These are phyloP conservation scores for Paramecium octaurelia DNA, from an alignment of 73 alveolate species.

Conservation along the genomic window DNA sequence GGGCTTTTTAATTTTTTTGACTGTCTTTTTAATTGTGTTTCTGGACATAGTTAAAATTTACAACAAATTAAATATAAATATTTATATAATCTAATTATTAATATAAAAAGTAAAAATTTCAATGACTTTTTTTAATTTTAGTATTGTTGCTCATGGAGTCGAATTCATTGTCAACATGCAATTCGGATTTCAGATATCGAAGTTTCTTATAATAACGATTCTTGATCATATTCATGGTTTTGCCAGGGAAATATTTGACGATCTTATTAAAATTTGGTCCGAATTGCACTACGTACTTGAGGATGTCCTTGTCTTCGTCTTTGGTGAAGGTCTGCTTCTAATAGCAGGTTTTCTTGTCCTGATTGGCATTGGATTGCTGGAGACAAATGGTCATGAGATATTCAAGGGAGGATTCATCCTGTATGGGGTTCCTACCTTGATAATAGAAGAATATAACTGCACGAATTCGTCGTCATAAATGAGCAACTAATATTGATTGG, in stretches of 20 bases:
- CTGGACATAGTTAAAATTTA: background rate
- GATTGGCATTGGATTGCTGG: background rate
- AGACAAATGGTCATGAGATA: background rate
- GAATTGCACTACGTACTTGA: background rate
- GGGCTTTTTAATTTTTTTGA: background rate
- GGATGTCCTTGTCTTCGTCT: background rate
- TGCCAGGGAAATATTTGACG: constrained; percentile 8
- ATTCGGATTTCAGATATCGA: background rate
- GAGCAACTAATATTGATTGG: background rate
- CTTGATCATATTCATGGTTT: constrained; percentile 36
- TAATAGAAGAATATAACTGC: background rate
- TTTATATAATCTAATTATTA: background rate
- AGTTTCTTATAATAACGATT: constrained; percentile 42
- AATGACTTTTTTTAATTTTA: background rate
- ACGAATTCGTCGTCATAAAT: background rate
- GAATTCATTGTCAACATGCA: background rate
- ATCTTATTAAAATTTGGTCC: constrained; percentile 35
- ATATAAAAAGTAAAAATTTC: background rate
- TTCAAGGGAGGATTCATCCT: background rate
- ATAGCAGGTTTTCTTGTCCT: background rate
- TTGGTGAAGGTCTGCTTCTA: background rate
- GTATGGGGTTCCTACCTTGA: background rate
- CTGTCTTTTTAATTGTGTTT: background rate
- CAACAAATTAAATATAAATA: constrained; percentile 6
- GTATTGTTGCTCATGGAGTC: background rate